Evolutionary conservation across 2,329 filamentous ascomycete species (phyloP), one percentile per base, ranked within the genome.

Genomic region (Colletotrichum noveboracense): DNA sequence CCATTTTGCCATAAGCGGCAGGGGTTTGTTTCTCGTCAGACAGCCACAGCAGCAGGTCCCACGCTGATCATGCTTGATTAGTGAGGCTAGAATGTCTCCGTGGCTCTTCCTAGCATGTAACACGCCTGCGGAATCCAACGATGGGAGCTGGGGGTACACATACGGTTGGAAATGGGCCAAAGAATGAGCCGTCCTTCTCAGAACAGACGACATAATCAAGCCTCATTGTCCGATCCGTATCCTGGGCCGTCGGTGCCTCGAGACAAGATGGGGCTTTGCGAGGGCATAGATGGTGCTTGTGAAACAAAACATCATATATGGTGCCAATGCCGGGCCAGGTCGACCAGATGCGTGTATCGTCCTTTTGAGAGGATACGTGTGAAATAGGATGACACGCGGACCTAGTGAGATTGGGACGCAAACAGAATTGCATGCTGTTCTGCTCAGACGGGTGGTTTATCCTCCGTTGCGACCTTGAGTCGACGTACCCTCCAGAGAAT

Each of bases 11-110:
- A 60, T 24, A 58, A 68, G 58, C 34, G 58, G 64, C 62, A 64
- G 62, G 43, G 70, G 64, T 58, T 72, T 58, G 36, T 69, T 72
- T 65, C 58, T 73, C 64, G 36, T 55, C 48, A 75, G 34, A 75
- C 64, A 75, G 70, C 70, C 70, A 75, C 73, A 38, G 26, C 21
- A 32, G 32, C 70, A 43, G 64, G 58, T 26, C 21, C 65, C 56
- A 43, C 64, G 73, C 73, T 61, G 73, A 75, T 75, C 70, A 60
- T 30, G 30, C 43, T 58, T 43, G 34, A 32, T 52, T 55, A 21
- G 16, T 48, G 56, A 73, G 58, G 70, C 73, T 65, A 68, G 61
- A 58, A 28, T 32, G 66, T 21, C 70, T 64, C 62, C n/a, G 48
- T 24, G 61, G 64, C 34, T 30, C 38, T 38, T 36, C 26, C 60